A percentile compares a stretch with the other conserved stretches of the same genome.
phyloP scores from a whole-genome alignment of 2,329 filamentous ascomycete species.

The Aureobasidium zeae region DNA sequence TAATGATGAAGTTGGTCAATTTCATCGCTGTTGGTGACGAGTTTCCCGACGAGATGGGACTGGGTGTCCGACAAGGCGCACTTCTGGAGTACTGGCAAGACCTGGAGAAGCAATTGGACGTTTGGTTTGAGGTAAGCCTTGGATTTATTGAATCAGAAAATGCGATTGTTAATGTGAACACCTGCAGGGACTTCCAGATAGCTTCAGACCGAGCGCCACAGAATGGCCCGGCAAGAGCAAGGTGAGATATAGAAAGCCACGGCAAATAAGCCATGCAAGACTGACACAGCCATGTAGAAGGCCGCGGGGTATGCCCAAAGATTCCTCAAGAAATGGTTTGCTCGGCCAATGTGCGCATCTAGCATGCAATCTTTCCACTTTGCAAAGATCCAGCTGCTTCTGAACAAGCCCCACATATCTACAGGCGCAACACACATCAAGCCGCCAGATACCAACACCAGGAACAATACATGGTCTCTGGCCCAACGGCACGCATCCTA shows the following conservation, averaged over 20 bases:
- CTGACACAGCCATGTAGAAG: too few species aligned
- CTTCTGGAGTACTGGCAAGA: conserved; percentile 45
- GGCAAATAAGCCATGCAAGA: too few species aligned
- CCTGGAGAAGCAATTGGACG: conserved; percentile 47
- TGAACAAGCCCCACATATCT: conserved; percentile 51
- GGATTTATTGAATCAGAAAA: not conserved
- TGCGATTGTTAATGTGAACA: conserved; percentile 20
- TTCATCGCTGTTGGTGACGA: conserved; percentile 51
- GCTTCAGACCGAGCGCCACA: conserved; percentile 48
- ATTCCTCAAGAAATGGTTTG: conserved; percentile 52
- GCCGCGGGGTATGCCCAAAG: conserved; percentile 17
- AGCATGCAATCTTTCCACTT: conserved; percentile 60
- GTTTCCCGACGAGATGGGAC: conserved; percentile 31
- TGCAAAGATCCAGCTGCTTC: conserved; percentile 50
- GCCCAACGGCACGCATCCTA: conserved; percentile 48
- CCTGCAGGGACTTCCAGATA: conserved; percentile 43
- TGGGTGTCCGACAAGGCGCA: conserved; percentile 41
- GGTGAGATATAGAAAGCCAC: not conserved
- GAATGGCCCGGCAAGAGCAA: conserved; percentile 15
- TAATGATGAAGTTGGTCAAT: conserved; percentile 57
- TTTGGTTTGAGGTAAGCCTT: conserved; percentile 38
- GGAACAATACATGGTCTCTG: conserved; percentile 36
- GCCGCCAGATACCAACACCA: not conserved
- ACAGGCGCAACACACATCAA: conserved; percentile 26
- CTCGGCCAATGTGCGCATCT: conserved; percentile 53